phyloP scores from a whole-genome alignment of 495 filamentous ascomycete species.

The Talaromyces borbonicus region DNA sequence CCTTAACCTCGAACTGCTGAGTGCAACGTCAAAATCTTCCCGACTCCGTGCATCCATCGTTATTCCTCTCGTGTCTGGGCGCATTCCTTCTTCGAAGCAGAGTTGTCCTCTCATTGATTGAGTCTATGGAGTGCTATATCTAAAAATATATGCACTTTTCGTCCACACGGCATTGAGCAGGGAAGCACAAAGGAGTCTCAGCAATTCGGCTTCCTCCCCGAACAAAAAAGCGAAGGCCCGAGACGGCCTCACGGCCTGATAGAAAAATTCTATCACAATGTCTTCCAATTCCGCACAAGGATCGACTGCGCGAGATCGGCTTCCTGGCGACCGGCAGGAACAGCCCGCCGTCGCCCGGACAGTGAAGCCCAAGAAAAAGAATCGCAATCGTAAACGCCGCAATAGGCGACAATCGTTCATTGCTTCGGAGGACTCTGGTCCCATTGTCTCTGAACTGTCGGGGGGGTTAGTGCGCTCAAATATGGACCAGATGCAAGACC shows the following conservation, averaged over 20 bases:
- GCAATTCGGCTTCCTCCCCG: too few species aligned
- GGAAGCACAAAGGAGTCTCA: too few species aligned
- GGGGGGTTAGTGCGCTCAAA: background rate
- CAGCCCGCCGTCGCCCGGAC: background rate
- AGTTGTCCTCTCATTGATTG: too few species aligned
- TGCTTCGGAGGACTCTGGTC: slow-evolving; percentile 17
- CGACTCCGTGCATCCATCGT: too few species aligned
- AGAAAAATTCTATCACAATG: background rate
- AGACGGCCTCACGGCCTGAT: background rate
- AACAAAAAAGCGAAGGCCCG: too few species aligned
- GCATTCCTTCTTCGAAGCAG: too few species aligned
- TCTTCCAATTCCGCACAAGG: background rate
- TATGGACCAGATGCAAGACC: background rate
- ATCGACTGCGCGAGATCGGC: slow-evolving; percentile 12
- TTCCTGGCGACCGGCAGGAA: background rate
- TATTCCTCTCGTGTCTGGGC: too few species aligned
- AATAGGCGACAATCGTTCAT: slow-evolving; percentile 34
- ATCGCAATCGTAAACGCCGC: slow-evolving; percentile 30
- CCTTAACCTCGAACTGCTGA: too few species aligned
- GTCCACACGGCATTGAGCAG: too few species aligned
- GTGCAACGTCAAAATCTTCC: too few species aligned
- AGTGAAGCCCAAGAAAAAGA: slow-evolving; percentile 30
- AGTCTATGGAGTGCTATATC: too few species aligned
- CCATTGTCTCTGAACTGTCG: slow-evolving; percentile 1
- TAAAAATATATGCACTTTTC: too few species aligned